phyloP scores from a whole-genome alignment of 345 rosid species.

The Salix koriyanagi region DNA sequence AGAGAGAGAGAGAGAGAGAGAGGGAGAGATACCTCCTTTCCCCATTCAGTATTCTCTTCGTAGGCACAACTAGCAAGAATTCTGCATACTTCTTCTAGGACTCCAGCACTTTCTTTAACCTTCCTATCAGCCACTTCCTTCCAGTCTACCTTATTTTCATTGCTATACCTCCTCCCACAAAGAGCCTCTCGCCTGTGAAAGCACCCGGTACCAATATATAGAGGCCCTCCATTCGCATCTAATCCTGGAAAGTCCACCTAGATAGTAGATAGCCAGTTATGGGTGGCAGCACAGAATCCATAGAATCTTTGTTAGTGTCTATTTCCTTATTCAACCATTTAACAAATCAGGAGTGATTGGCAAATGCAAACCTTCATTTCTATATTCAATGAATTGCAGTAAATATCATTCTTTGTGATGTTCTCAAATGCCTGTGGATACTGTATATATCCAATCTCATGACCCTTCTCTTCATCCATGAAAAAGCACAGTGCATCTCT shows the following conservation, averaged over 20 bases:
- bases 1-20: no score
- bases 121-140: conserved; percentile 10
- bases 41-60: conserved; percentile 64
- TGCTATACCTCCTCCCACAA: conserved; percentile 36
- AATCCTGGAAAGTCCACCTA: conserved; percentile 60
- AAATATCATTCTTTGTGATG: conserved; percentile 53
- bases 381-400: conserved; percentile 22
- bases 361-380: conserved; percentile 17
- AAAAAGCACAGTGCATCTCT: conserved; percentile 58
- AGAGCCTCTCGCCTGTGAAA: conserved; percentile 74
- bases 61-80: conserved; percentile 56
- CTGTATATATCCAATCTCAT: conserved; percentile 65
- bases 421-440: conserved; percentile 53
- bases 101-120: conserved; percentile 5
- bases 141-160: conserved; percentile 22
- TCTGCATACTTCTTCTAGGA: conserved; percentile 36
- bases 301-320: no score
- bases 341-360: neutral
- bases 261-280: conserved; percentile 13
- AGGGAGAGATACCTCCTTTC: conserved; percentile 46
- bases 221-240: conserved; percentile 69
- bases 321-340: no score
- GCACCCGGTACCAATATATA: conserved; percentile 69
- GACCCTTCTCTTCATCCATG: conserved; percentile 60
- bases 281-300: no score